Conservation (phyloP, 768 basidiomycete species). For the Strobilomyces confusus region DNA sequence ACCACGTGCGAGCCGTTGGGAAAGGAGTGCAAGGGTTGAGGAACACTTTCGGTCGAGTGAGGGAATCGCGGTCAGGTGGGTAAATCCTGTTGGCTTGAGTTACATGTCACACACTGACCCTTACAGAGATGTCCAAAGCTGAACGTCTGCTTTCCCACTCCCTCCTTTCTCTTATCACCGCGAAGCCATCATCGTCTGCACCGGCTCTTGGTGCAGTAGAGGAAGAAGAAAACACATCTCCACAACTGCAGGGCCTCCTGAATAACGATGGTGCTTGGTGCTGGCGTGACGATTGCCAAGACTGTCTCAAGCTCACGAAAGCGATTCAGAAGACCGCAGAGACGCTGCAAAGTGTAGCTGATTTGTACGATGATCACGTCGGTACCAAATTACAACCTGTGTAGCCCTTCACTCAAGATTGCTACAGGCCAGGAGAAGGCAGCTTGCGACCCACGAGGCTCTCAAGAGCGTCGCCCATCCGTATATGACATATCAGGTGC, state of each 20-base stretch:
- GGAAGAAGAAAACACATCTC: conserved; percentile 40
- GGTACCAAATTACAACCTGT: conserved; percentile 22
- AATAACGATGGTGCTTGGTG: conserved; percentile 82
- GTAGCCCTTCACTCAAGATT: conserved; percentile 4
- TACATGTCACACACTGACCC: neutral
- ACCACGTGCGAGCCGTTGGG: conserved; percentile 61
- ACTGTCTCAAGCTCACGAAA: conserved; percentile 75
- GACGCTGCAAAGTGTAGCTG: conserved; percentile 67
- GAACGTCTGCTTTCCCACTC: conserved; percentile 73
- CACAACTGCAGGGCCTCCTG: conserved; percentile 50
- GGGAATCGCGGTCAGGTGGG: conserved; percentile 66
- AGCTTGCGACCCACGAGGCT: conserved; percentile 70
- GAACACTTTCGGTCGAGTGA: conserved; percentile 53
- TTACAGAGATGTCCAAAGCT: conserved; percentile 73
- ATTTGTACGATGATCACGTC: conserved; percentile 77
- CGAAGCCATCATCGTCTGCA: conserved; percentile 53
- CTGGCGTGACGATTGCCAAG: conserved; percentile 77
- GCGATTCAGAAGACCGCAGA: conserved; percentile 75
- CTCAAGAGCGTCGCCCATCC: conserved; percentile 78
- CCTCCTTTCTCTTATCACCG: conserved; percentile 69
- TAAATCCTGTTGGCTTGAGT: conserved; percentile 13
- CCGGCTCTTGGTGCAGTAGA: conserved; percentile 45
- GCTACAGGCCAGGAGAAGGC: conserved; percentile 63
- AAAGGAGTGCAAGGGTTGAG: conserved; percentile 67
- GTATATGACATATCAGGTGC: conserved; percentile 62